Percentiles rank a stretch among this genome's conserved stretches.
Evolutionary conservation across 2,329 filamentous ascomycete genomes (phyloP).

Genomic region (Ophioceras dolichostomum): DNA sequence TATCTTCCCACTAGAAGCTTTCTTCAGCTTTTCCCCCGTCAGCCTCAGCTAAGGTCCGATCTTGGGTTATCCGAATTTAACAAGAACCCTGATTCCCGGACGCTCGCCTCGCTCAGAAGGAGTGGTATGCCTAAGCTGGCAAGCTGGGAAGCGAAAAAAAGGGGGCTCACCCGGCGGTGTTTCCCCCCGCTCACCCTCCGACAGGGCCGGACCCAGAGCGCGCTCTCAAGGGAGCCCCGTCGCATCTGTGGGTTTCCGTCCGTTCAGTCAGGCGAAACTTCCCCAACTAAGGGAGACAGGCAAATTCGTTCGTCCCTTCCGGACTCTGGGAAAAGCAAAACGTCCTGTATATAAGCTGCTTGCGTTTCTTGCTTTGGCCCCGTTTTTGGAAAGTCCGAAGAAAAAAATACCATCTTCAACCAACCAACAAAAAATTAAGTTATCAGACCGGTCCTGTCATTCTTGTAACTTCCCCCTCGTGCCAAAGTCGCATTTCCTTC

Average conservation of each 20-base stretch:
- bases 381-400: neutral
- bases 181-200: neutral
- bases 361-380: neutral
- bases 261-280: neutral
- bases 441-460: too few species aligned
- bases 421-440: neutral
- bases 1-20: too few species aligned
- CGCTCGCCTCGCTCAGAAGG: neutral
- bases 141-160: too few species aligned
- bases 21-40: too few species aligned
- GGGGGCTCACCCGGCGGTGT: too few species aligned
- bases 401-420: neutral
- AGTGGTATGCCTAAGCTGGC: too few species aligned
- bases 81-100: neutral
- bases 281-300: too few species aligned
- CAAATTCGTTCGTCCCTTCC: neutral
- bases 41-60: too few species aligned
- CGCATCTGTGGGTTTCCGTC: neutral
- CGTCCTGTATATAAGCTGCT: neutral
- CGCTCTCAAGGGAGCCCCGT: neutral
- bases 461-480: neutral
- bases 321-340: neutral
- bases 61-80: too few species aligned
- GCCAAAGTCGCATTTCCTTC: neutral
- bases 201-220: neutral